These are phyloP conservation scores for Apiotrichum porosum DNA, from an alignment of 1,284 basidiomycete genomes.

Conservation along the genomic window DNA sequence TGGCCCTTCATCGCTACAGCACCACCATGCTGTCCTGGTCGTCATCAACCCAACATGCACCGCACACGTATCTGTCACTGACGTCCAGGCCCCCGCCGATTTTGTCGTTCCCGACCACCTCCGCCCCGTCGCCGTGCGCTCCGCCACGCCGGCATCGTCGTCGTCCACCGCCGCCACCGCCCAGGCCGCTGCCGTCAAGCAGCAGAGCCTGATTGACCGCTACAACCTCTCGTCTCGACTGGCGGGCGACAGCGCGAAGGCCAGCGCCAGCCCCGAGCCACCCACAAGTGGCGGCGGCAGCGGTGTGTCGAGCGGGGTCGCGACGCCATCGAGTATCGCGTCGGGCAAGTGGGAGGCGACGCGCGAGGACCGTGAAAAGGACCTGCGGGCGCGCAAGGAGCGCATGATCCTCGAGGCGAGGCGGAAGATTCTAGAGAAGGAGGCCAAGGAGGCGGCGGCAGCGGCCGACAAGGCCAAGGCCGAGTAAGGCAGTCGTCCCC, in stretches of 20 bases:
- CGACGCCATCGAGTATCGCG: constrained; percentile 5
- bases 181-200: constrained; percentile 5
- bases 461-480: constrained; percentile 8
- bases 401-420: constrained; percentile 45
- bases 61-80: too few species aligned
- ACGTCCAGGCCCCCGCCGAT: constrained; percentile 10
- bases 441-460: constrained; percentile 24
- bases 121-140: constrained; percentile 3
- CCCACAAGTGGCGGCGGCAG: not conserved
- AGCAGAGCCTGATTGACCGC: constrained; percentile 35
- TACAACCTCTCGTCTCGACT: constrained; percentile 33
- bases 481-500: constrained; percentile 10
- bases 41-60: too few species aligned
- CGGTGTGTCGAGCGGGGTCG: not conserved
- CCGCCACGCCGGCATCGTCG: not conserved
- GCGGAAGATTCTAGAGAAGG: constrained; percentile 3
- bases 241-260: too few species aligned
- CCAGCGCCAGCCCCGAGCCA: too few species aligned
- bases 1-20: not conserved
- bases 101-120: constrained; percentile 14
- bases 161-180: constrained; percentile 2
- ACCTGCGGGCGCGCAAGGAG: constrained; percentile 42
- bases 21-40: too few species aligned
- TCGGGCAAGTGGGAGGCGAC: constrained; percentile 40
- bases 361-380: constrained; percentile 38